Base-by-base conservation (phyloP, 768 basidiomycete genomes). In the Fomitopsis serialis region DNA sequence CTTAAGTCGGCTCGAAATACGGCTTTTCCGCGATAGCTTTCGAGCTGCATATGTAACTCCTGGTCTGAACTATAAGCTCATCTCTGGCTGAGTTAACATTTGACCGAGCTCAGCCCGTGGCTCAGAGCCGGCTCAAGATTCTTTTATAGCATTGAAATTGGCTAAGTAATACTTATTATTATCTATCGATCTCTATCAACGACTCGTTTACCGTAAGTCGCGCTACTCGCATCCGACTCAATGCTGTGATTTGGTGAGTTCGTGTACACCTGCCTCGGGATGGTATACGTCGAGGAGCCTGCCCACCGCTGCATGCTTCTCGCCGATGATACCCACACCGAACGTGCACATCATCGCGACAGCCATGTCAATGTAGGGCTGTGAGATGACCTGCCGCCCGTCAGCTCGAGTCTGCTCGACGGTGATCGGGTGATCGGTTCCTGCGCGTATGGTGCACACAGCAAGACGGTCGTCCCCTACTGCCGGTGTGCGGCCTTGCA, bases 331-430 rank as follows among this genome's bases (percentile, higher is more conserved):
- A 9, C 75, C 61, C 56, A 98, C 75, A 3, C 94, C 96, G 66
- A 99, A 99, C 9, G 87, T 82, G 57, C 77, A 77, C 97, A 99
- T 98, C 87, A 99, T 97, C 9, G 93, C 85, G 60, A 97, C 88
- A 8, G 97, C 98, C 97, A 98, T 98, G 72, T 99, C 95, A 68
- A 99, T 98, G 74, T 98, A 99, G 0, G 94, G 94, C 71, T 98
- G 96, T 4, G 93, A 97, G 66, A 99, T 98, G 65, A 98, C 97
- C 55, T 90, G 85, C 93, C 96, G 11, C 96, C 97, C 0, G 82
- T 88, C 56, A 99, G 80, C 70, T 97, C 89, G 49, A 98, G 84
- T n/a, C n/a, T n/a, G n/a, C n/a, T n/a, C n/a, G n/a, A n/a, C n/a
- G n/a, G n/a, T n/a, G n/a, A n/a, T n/a, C n/a, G n/a, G 2, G 84